Percentiles rank a stretch among this genome's conserved stretches.
Conservation (phyloP, 495 filamentous ascomycete species). For the Penicillium goetzii region DNA sequence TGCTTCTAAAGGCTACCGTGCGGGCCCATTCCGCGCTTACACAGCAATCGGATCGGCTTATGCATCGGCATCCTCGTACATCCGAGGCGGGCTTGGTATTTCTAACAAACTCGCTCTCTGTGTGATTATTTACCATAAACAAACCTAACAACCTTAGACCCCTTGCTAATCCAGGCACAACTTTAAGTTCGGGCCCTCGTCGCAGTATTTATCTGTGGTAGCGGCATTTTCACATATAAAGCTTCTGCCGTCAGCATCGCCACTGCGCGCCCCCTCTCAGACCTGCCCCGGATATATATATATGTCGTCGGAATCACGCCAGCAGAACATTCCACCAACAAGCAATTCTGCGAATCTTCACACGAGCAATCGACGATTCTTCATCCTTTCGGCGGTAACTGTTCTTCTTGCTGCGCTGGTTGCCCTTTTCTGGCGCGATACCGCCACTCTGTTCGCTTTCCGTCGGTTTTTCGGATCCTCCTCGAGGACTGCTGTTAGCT, state of each 20-base stretch:
- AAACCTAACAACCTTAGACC: neutral
- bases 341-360: neutral
- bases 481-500: conserved; percentile 16
- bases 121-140: neutral
- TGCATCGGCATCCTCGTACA: conserved; percentile 24
- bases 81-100: conserved; percentile 12
- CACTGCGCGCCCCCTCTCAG: neutral
- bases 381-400: conserved; percentile 22
- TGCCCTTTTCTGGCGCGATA: conserved; percentile 22
- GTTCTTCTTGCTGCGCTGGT: conserved; percentile 24
- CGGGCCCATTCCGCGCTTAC: conserved; percentile 38
- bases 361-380: conserved; percentile 11
- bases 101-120: neutral
- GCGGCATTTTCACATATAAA: neutral
- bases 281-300: conserved; percentile 10
- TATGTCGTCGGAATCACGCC: conserved; percentile 32
- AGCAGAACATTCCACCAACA: conserved; percentile 4
- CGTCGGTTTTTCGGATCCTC: conserved; percentile 32
- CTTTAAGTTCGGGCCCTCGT: neutral
- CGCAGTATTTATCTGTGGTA: neutral
- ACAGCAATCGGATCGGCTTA: conserved; percentile 26
- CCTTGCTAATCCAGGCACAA: no score
- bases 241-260: neutral
- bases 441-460: conserved; percentile 41
- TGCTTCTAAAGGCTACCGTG: conserved; percentile 6